Evolutionary conservation across 176 grass and related monocot species (phyloP).

Genomic region (Pontederia paniculata): DNA sequence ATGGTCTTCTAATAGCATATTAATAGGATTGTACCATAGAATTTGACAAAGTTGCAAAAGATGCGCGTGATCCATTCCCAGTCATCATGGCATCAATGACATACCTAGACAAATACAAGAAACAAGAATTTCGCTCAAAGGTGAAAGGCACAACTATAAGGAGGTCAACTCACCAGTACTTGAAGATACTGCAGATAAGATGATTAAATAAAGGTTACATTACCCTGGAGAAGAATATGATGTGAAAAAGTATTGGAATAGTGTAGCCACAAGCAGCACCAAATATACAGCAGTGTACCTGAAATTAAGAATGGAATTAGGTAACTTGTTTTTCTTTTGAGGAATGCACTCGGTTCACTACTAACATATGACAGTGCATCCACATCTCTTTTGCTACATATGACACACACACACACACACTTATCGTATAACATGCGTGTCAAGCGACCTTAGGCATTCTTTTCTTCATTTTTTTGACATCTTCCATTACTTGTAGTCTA

Average conservation of each 20-base stretch:
- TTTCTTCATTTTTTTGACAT: no score
- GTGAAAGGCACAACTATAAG: neutral
- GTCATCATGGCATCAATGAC: conserved; percentile 30
- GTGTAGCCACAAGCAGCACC: conserved; percentile 22
- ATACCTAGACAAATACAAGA: conserved; percentile 15
- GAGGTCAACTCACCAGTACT: neutral
- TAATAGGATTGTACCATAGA: conserved; percentile 19
- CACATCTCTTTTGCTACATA: no score
- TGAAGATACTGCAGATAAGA: neutral
- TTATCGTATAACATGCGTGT: no score
- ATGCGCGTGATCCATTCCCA: conserved; percentile 6
- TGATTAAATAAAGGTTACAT: neutral
- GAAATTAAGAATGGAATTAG: neutral
- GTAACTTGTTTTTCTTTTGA: no score
- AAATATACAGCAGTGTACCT: conserved; percentile 28
- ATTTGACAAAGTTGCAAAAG: conserved; percentile 11
- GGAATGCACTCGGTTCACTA: no score
- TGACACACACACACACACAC: no score
- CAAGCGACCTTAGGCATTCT: no score
- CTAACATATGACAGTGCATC: no score
- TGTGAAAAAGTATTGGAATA: conserved; percentile 28
- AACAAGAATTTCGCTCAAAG: neutral
- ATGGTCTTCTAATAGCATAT: neutral
- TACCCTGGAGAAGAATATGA: conserved; percentile 31
- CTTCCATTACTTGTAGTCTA: no score